These are phyloP conservation scores for Exophiala aquamarina DNA, from an alignment of 2,329 filamentous ascomycete species.

Conservation along the genomic window DNA sequence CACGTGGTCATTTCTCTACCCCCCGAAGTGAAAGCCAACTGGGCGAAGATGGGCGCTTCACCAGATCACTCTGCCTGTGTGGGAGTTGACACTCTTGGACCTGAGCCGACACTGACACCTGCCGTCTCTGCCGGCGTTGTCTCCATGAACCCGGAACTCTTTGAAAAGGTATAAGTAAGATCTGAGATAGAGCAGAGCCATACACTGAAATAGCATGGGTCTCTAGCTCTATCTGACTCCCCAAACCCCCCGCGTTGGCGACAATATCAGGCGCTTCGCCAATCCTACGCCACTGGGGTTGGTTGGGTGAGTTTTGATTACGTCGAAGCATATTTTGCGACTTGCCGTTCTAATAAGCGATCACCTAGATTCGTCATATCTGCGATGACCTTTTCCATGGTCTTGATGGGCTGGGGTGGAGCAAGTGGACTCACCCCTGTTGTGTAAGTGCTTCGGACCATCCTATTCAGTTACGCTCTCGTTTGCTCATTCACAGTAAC, in stretches of 20 bases:
- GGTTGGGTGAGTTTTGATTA: constrained; percentile 3
- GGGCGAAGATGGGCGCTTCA: constrained; percentile 2
- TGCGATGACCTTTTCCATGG: constrained; percentile 17
- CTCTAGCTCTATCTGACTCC: constrained; percentile 16
- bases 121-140: constrained; percentile 5
- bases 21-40: too few relatives aligned
- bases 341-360: not conserved
- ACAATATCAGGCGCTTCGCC: constrained; percentile 17
- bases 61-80: not conserved
- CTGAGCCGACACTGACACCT: constrained; percentile 1
- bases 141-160: constrained; percentile 11
- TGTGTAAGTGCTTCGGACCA: constrained; percentile 1
- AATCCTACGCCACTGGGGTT: constrained; percentile 19
- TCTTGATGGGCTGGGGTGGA: constrained; percentile 15
- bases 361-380: constrained; percentile 12
- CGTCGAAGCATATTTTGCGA: too few relatives aligned
- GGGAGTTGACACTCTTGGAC: not conserved
- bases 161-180: constrained; percentile 10
- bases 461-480: not conserved
- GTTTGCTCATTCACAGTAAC: constrained; percentile 1
- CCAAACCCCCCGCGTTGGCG: constrained; percentile 6
- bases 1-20: too few relatives aligned
- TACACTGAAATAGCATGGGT: not conserved
- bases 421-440: constrained; percentile 10
- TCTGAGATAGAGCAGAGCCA: not conserved